Evolutionary conservation across 2,329 filamentous ascomycete genomes (phyloP).

Genomic region (Periconia macrospinosa): DNA sequence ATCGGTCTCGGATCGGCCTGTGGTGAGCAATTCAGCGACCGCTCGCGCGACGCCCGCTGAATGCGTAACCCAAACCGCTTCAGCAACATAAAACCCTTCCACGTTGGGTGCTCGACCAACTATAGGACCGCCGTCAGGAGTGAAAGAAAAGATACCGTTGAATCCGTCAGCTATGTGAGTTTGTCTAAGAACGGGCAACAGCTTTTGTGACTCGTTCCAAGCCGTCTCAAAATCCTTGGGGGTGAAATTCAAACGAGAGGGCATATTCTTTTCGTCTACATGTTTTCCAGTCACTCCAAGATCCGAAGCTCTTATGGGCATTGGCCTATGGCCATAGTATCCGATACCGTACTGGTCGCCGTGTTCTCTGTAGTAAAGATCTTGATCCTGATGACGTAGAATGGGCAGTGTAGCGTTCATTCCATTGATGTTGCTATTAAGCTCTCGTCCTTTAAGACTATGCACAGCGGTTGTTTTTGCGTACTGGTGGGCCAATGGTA

Average conservation of each 20-base stretch:
- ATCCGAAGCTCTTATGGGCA: conserved; percentile 60
- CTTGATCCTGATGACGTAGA: conserved; percentile 63
- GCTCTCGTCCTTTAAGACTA: conserved; percentile 45
- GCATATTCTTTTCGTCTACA: conserved; percentile 64
- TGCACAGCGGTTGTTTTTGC: conserved; percentile 62
- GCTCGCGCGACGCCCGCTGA: conserved; percentile 65
- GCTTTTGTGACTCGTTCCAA: conserved; percentile 58
- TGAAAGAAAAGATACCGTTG: conserved; percentile 69
- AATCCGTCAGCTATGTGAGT: conserved; percentile 61
- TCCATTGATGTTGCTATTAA: conserved; percentile 49
- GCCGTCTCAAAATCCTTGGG: conserved; percentile 62
- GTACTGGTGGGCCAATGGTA: conserved; percentile 66
- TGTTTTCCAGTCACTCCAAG: conserved; percentile 57
- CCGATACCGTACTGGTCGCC: conserved; percentile 65
- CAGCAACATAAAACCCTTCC: conserved; percentile 65
- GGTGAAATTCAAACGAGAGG: conserved; percentile 64
- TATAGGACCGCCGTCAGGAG: conserved; percentile 63
- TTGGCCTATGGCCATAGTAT: conserved; percentile 65
- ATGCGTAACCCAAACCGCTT: conserved; percentile 69
- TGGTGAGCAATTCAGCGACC: conserved; percentile 61
- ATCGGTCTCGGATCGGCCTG: conserved; percentile 58
- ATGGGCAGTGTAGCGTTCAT: conserved; percentile 58
- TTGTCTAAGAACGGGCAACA: conserved; percentile 57
- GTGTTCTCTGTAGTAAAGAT: conserved; percentile 67
- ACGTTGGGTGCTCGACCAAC: conserved; percentile 61